phyloP scores from a whole-genome alignment of 2,329 filamentous ascomycete genomes.

The Cordyceps militaris region DNA sequence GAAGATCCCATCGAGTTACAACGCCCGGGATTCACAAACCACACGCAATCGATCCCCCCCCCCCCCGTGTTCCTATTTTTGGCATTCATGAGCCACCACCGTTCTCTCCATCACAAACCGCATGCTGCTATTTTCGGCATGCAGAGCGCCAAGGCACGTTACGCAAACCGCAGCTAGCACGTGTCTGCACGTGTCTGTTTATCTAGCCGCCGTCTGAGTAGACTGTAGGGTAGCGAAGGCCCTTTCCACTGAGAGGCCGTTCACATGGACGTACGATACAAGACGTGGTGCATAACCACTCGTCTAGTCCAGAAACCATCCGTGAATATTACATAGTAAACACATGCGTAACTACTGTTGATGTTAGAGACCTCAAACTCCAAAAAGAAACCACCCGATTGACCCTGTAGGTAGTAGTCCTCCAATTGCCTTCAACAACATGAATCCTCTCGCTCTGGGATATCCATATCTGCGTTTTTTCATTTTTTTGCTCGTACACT shows the following conservation, averaged over 20 bases:
- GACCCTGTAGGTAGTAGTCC: not conserved
- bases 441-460: not conserved
- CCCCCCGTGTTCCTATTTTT: not conserved
- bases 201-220: not conserved
- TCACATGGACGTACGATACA: too few species aligned
- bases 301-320: not conserved
- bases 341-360: conserved; percentile 5
- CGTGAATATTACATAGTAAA: not conserved
- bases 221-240: too few species aligned
- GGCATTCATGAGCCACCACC: not conserved
- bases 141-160: conserved; percentile 1
- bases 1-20: too few species aligned
- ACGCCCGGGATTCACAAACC: not conserved
- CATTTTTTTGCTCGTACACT: not conserved
- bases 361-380: conserved; percentile 9
- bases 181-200: not conserved
- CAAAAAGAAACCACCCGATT: not conserved
- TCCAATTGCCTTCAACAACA: not conserved
- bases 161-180: not conserved
- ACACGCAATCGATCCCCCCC: not conserved
- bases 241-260: too few species aligned
- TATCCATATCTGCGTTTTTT: not conserved
- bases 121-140: conserved; percentile 7
- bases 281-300: too few species aligned
- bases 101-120: not conserved